phyloP scores from a whole-genome alignment of 805 yeast species.

The Zygoascus bituminiphila region DNA sequence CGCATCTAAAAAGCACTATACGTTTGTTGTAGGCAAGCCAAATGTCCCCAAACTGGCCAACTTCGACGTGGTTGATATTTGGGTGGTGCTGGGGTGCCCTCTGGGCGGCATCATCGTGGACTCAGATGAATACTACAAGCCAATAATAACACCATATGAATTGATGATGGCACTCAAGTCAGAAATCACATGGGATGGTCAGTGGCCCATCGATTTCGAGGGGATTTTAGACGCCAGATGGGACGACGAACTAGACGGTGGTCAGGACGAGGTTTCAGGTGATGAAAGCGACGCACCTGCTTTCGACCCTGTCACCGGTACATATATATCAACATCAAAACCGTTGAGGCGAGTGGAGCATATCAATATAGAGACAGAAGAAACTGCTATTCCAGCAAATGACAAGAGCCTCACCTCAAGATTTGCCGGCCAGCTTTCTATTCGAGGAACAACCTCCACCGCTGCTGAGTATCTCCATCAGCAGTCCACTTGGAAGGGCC shows the following conservation, averaged over 20 bases:
- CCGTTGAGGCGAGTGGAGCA: conserved; percentile 54
- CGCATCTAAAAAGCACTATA: conserved; percentile 85
- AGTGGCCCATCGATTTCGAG: conserved; percentile 81
- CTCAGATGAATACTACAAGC: conserved; percentile 69
- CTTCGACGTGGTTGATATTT: conserved; percentile 85
- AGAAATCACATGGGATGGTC: conserved; percentile 83
- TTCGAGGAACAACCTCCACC: conserved; percentile 77
- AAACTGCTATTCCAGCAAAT: conserved; percentile 22
- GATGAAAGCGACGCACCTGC: conserved; percentile 62
- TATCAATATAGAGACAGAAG: conserved; percentile 45
- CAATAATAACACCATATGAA: conserved; percentile 92
- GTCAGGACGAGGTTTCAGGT: conserved; percentile 14
- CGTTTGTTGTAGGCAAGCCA: conserved; percentile 96
- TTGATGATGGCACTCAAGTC: conserved; percentile 68
- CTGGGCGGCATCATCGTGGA: conserved; percentile 88
- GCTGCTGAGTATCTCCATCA: conserved; percentile 70
- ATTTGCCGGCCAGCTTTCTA: conserved; percentile 51
- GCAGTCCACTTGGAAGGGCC: conserved; percentile 71
- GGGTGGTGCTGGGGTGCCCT: conserved; percentile 94
- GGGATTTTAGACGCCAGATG: conserved; percentile 37
- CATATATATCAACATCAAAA: conserved; percentile 53
- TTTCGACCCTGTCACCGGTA: conserved; percentile 85
- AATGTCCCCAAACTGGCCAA: conserved; percentile 95
- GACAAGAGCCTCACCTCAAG: conserved; percentile 34
- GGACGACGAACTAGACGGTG: conserved; percentile 18